Percentiles rank a stretch among this genome's conserved stretches.
These are phyloP conservation scores for Persicaria tinctoria DNA, from an alignment of 148 eudicot genomes.

Conservation along the genomic window DNA sequence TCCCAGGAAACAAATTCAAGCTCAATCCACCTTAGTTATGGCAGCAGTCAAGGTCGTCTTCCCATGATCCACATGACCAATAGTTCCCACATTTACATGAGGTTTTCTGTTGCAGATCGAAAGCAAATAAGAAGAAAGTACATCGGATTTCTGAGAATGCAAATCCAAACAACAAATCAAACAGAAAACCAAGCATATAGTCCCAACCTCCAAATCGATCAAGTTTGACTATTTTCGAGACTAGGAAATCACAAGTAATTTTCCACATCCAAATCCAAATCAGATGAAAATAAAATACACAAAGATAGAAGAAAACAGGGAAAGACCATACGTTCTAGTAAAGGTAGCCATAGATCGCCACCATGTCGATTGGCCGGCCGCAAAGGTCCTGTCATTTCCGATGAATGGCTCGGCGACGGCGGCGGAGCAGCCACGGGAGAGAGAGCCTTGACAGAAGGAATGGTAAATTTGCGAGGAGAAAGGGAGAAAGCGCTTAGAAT, in stretches of 20 bases:
- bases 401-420: constrained; percentile 18
- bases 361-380: constrained; percentile 19
- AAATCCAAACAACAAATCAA: not conserved
- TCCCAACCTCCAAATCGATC: not conserved
- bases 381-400: constrained; percentile 24
- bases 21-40: constrained; percentile 59
- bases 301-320: not conserved
- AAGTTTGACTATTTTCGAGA: not conserved
- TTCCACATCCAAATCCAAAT: not conserved
- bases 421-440: constrained; percentile 24
- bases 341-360: constrained; percentile 91
- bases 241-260: no score
- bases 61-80: constrained; percentile 97
- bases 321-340: constrained; percentile 64
- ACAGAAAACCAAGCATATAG: not conserved
- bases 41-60: constrained; percentile 97
- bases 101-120: constrained; percentile 50
- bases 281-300: not conserved
- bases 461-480: constrained; percentile 41
- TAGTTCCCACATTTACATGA: constrained; percentile 92
- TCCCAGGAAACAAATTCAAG: not conserved
- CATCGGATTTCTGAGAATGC: not conserved
- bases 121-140: not conserved
- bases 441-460: constrained; percentile 32
- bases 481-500: constrained; percentile 41